phyloP scores from a whole-genome alignment of 352 stramenopile genomes.

The Globisporangium alternatum region DNA sequence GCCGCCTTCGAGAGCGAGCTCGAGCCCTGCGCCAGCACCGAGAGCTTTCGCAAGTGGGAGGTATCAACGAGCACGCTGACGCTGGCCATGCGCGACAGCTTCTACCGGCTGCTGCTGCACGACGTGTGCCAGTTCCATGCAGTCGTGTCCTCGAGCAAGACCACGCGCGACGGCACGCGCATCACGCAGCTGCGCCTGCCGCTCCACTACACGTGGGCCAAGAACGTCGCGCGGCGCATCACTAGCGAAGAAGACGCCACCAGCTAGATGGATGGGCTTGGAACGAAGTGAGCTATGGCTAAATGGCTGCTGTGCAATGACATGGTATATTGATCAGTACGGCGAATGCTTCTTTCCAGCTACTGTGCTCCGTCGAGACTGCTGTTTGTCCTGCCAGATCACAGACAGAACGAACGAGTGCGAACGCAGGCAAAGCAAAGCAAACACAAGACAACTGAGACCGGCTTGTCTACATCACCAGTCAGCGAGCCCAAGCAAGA shows the following conservation, averaged over 20 bases:
- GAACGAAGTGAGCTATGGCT: neutral
- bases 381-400: too few species aligned
- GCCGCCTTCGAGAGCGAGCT: conserved; percentile 44
- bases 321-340: neutral
- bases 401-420: too few species aligned
- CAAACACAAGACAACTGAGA: too few species aligned
- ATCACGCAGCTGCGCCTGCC: conserved; percentile 67
- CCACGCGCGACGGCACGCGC: conserved; percentile 57
- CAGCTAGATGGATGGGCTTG: neutral
- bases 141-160: conserved; percentile 64
- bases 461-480: too few species aligned
- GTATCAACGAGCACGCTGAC: conserved; percentile 65
- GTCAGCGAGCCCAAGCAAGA: too few species aligned
- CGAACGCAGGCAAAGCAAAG: too few species aligned
- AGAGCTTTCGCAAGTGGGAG: conserved; percentile 60
- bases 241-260: conserved; percentile 32
- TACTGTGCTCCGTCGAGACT: too few species aligned
- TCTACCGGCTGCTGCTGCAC: conserved; percentile 66
- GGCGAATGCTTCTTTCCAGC: too few species aligned
- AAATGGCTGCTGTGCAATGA: neutral
- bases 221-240: conserved; percentile 28
- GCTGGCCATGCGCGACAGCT: conserved; percentile 69
- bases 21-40: conserved; percentile 41
- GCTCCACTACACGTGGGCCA: conserved; percentile 62
- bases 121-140: conserved; percentile 72